Evolutionary conservation across 106 monocot species (phyloP), one percentile per base, ranked within the genome.

Genomic region (Xerophyta viscosa): DNA sequence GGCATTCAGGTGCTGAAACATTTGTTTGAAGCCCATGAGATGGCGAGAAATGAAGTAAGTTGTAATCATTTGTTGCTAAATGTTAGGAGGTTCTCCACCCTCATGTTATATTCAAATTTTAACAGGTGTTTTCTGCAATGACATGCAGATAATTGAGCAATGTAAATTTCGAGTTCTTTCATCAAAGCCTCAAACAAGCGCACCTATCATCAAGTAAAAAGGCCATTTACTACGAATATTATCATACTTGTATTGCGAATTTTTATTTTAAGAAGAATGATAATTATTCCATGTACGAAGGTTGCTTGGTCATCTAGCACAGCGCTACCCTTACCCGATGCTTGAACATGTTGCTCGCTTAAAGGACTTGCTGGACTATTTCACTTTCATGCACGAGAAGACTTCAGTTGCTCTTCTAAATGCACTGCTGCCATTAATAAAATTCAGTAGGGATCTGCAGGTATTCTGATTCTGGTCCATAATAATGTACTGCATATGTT

Each of bases 311-410:
- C 28, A 61, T 71, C 70, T 96, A 18, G 74, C 85, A 29, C 72
- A 71, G 59, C 71, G 65, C 20, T 79, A 73, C 27, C 75, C 75
- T 7, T 78, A 81, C 59, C 69, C 73, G 24, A 96, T 89, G 78
- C 65, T 89, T 12, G 88, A 88, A 28, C 67, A 76, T 66, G 61
- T 78, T 60, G 52, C 72, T 22, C 70, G 67, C 28, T n/a, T 96
- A 64, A 96, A 96, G 62, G 96, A 96, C 48, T 60, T 96, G 20
- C 62, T 96, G 77, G 85, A 96, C 47, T 96, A 89, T 60, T 96
- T 96, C 62, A 66, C 77, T 44, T 85, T 76, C 46, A 78, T 96
- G 88, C 65, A 84, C 63, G 81, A 74, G 0, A 74, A 68, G 62
- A 81, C 70, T 56, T 77, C 88, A 12, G 55, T 57, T 27, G 50